Evolutionary conservation across 495 filamentous ascomycete species (phyloP).

Genomic region (Mytilinidion resinicola): DNA sequence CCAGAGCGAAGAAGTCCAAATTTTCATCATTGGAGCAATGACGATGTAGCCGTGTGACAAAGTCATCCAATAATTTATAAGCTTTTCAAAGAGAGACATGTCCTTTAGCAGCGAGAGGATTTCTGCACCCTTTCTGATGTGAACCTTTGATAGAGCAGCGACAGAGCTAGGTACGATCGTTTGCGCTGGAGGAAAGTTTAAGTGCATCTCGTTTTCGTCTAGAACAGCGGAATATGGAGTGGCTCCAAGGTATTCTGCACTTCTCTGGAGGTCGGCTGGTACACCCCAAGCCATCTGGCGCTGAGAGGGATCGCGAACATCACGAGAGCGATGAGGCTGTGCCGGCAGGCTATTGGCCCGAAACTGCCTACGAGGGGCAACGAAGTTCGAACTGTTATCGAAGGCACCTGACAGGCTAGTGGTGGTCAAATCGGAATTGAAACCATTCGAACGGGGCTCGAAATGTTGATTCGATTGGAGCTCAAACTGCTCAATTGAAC

Average conservation of each 20-base stretch:
- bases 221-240: slow-evolving; percentile 18
- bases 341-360: slow-evolving; percentile 20
- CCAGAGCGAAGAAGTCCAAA: slow-evolving; percentile 33
- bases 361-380: not conserved
- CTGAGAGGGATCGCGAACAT: slow-evolving; percentile 6
- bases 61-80: slow-evolving; percentile 31
- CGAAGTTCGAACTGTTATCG: not conserved
- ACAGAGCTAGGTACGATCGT: not conserved
- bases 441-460: no score
- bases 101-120: slow-evolving; percentile 31
- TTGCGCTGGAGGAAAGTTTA: slow-evolving; percentile 15
- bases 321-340: slow-evolving; percentile 7
- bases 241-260: slow-evolving; percentile 7
- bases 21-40: slow-evolving; percentile 31
- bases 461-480: no score
- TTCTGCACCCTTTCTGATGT: slow-evolving; percentile 31
- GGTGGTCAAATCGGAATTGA: not conserved
- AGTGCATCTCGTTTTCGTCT: slow-evolving; percentile 14
- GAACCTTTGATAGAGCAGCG: not conserved
- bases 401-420: not conserved
- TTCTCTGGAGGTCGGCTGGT: not conserved
- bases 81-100: slow-evolving; percentile 26
- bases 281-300: not conserved
- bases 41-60: slow-evolving; percentile 29
- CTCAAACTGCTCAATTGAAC: no score